These are phyloP conservation scores for Leccinum solheimii DNA, from an alignment of 1,284 basidiomycete species.

Conservation along the genomic window DNA sequence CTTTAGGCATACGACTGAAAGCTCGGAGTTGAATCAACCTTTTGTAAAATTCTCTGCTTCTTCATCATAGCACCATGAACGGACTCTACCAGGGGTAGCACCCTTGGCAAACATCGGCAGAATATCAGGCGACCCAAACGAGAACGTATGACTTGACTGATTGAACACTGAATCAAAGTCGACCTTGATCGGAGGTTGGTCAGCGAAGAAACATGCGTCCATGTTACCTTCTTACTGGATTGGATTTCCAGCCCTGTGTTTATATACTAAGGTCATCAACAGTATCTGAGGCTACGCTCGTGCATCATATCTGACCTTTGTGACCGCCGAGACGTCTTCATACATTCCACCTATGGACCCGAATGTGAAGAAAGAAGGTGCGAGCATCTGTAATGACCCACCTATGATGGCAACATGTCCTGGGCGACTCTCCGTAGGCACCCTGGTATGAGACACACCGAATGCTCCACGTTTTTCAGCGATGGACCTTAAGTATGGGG, in stretches of 20 bases:
- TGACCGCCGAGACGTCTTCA: conserved; percentile 90
- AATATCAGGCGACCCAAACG: conserved; percentile 90
- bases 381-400: conserved; percentile 28
- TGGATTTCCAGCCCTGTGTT: conserved; percentile 81
- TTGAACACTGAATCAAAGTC: conserved; percentile 92
- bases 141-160: conserved; percentile 75
- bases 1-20: neutral
- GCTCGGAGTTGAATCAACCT: conserved; percentile 42
- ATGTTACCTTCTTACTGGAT: conserved; percentile 58
- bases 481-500: conserved; percentile 74
- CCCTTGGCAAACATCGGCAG: conserved; percentile 86
- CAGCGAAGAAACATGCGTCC: neutral
- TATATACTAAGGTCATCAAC: conserved; percentile 5
- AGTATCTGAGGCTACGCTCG: neutral
- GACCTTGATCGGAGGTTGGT: conserved; percentile 45
- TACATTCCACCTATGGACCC: conserved; percentile 74
- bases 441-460: conserved; percentile 84
- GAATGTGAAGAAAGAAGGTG: conserved; percentile 8
- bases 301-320: conserved; percentile 53
- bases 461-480: conserved; percentile 71
- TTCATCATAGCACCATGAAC: conserved; percentile 77
- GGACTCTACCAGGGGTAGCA: conserved; percentile 69
- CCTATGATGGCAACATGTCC: conserved; percentile 91
- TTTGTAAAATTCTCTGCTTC: conserved; percentile 85
- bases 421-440: conserved; percentile 87